Percentiles rank a stretch among this genome's conserved stretches.
These are phyloP conservation scores for Colletotrichum sp. DNA, from an alignment of 2,329 filamentous ascomycete genomes.

Conservation along the genomic window DNA sequence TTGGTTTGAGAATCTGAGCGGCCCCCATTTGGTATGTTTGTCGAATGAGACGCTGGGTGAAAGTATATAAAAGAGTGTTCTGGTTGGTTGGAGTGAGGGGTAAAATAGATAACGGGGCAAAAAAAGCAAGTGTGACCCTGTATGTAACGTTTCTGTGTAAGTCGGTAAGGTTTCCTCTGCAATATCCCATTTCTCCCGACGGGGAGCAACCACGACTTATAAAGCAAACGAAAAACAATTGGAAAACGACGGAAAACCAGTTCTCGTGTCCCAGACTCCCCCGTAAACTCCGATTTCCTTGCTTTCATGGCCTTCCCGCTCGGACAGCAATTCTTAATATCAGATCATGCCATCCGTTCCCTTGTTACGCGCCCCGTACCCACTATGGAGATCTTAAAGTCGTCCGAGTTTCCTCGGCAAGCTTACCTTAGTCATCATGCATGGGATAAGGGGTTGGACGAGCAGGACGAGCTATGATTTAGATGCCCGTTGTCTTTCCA, in stretches of 20 bases:
- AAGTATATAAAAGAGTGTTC: neutral
- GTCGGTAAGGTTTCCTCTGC: neutral
- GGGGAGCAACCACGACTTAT: neutral
- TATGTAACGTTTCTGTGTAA: neutral
- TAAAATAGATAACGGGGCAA: neutral
- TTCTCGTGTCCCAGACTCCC: neutral
- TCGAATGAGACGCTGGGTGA: neutral
- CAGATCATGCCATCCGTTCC: constrained; percentile 8
- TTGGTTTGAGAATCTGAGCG: neutral
- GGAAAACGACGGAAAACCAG: neutral
- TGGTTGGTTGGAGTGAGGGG: neutral
- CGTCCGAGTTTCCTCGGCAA: neutral
- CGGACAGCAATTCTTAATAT: neutral
- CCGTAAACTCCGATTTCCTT: neutral
- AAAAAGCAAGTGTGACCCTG: neutral
- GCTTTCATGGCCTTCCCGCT: neutral
- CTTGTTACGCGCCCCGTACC: neutral
- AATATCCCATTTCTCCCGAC: neutral
- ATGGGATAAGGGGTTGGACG: neutral
- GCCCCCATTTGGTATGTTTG: neutral
- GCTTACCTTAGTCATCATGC: constrained; percentile 7
- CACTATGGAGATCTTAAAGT: neutral
- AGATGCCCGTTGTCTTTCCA: neutral
- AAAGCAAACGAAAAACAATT: neutral
- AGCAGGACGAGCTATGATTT: neutral